Conservation (phyloP, 129 eudicot species). For the Chrysanthemum lavandulifolium region DNA sequence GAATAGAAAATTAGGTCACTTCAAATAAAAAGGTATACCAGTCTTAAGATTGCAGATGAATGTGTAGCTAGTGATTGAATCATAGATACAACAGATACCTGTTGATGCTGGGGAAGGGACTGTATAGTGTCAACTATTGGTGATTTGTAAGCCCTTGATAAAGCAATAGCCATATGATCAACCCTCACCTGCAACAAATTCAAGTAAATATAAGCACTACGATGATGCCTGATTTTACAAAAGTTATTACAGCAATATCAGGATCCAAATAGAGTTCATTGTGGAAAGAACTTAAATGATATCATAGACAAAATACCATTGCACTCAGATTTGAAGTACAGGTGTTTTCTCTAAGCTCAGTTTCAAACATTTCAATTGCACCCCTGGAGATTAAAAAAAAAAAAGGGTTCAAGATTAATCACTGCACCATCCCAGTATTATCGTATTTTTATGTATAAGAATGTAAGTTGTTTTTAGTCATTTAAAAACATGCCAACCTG, state of each 20-base stretch:
- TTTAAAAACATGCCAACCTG: constrained; percentile 49
- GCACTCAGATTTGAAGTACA: constrained; percentile 34
- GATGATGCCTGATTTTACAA: neutral
- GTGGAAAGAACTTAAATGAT: neutral
- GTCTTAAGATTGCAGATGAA: neutral
- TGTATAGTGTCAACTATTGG: constrained; percentile 91
- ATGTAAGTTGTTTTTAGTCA: neutral
- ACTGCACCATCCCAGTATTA: neutral
- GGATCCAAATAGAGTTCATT: neutral
- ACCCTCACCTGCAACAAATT: constrained; percentile 66
- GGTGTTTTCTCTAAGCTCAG: constrained; percentile 51
- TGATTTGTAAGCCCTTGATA: constrained; percentile 84
- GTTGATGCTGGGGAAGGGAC: constrained; percentile 97
- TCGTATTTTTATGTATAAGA: neutral
- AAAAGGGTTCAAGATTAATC: neutral
- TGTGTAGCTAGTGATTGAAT: neutral
- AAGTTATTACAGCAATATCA: constrained; percentile 11
- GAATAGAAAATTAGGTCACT: constrained; percentile 7
- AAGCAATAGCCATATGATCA: constrained; percentile 94
- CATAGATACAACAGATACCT: constrained; percentile 41
- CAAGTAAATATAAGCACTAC: neutral
- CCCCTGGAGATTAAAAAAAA: constrained; percentile 56
- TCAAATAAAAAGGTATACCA: neutral
- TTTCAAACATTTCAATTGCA: constrained; percentile 86
- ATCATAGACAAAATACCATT: constrained; percentile 20